Evolutionary conservation across 352 stramenopile species (phyloP).

Genomic region (Phytophthora sp.): DNA sequence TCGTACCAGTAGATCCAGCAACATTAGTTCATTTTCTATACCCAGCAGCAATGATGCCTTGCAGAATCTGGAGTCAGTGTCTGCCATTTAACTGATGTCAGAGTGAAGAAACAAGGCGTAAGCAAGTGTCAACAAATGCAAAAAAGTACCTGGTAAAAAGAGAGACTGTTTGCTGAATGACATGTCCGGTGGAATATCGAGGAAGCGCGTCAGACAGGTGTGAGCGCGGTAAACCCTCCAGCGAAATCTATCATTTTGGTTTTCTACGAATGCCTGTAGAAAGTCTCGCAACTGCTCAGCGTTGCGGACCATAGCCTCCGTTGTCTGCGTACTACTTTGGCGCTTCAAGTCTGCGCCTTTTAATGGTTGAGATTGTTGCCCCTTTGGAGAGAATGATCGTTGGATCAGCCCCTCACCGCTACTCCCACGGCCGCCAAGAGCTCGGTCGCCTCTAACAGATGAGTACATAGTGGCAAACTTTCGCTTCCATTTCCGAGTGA

Average conservation of each 20-base stretch:
- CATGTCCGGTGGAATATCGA: slow-evolving; percentile 81
- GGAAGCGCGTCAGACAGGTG: slow-evolving; percentile 67
- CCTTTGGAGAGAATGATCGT: slow-evolving; percentile 36
- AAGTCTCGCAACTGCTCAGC: slow-evolving; percentile 70
- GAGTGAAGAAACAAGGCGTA: background rate
- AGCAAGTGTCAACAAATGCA: background rate
- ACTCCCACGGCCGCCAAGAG: slow-evolving; percentile 10
- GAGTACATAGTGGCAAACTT: slow-evolving; percentile 78
- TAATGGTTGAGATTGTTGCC: slow-evolving; percentile 16
- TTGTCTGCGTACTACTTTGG: slow-evolving; percentile 25
- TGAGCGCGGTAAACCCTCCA: slow-evolving; percentile 86
- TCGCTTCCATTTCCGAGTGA: slow-evolving; percentile 86
- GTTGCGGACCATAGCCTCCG: slow-evolving; percentile 60
- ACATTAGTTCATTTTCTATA: slow-evolving; percentile 87
- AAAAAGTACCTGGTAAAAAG: slow-evolving; percentile 60
- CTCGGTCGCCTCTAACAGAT: slow-evolving; percentile 38
- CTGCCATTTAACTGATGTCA: slow-evolving; percentile 20
- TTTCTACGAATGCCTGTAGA: slow-evolving; percentile 86
- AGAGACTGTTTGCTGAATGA: slow-evolving; percentile 66
- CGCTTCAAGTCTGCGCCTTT: slow-evolving; percentile 27
- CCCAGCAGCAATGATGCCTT: slow-evolving; percentile 71
- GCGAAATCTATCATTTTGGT: slow-evolving; percentile 76
- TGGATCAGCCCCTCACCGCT: slow-evolving; percentile 32
- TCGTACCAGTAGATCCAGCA: slow-evolving; percentile 88
- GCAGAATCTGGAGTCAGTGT: slow-evolving; percentile 60